Conservation (phyloP, 306 rosid genomes). For the Dalbergia cochinchinensis region DNA sequence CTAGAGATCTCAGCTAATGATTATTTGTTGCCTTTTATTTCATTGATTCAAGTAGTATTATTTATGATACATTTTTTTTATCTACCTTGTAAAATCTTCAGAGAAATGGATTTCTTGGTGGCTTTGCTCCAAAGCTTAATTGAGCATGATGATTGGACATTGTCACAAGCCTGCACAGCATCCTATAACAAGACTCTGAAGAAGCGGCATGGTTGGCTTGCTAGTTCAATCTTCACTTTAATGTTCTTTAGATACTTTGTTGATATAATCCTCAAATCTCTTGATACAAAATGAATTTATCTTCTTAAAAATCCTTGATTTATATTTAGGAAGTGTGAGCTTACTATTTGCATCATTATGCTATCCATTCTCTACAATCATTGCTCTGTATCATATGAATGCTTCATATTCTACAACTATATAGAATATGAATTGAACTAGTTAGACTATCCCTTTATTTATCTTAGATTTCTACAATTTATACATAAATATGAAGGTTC, state of each 20-base stretch:
- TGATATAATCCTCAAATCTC: constrained; percentile 23
- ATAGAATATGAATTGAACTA: neutral
- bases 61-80: constrained; percentile 28
- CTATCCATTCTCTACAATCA: neutral
- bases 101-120: constrained; percentile 99
- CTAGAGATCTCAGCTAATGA: constrained; percentile 13
- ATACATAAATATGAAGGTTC: neutral
- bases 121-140: constrained; percentile 79
- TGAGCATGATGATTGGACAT: constrained; percentile 84
- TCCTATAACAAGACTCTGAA: constrained; percentile 89
- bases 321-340: neutral
- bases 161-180: constrained; percentile 92
- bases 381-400: neutral
- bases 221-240: constrained; percentile 82
- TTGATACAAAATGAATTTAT: constrained; percentile 11
- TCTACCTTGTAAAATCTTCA: constrained; percentile 52
- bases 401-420: neutral
- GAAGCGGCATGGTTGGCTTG: constrained; percentile 98
- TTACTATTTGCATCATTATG: neutral
- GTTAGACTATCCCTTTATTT: neutral
- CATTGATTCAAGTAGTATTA: constrained; percentile 16
- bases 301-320: neutral
- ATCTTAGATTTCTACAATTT: neutral
- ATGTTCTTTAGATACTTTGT: constrained; percentile 46
- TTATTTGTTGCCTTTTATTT: constrained; percentile 25